Base-by-base conservation (phyloP, 139 green algal genomes). In the Trebouxia sp. region DNA sequence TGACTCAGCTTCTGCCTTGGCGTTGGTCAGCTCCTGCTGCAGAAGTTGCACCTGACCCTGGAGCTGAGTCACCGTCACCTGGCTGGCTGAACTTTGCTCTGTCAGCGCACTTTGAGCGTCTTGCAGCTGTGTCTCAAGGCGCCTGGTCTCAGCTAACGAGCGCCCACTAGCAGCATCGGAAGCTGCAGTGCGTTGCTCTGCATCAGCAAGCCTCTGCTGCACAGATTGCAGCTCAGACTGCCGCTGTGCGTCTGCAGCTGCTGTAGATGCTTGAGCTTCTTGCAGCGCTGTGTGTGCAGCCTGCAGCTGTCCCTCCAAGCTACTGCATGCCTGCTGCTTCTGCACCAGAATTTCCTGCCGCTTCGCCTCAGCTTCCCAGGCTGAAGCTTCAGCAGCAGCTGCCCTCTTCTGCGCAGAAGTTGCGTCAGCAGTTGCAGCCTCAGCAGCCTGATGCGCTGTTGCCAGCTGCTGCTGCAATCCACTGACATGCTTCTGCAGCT, bases 151-250 rank as follows among this genome's bases (percentile, higher is more conserved):
- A 15, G 9, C 62, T 28, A 15, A 72, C 12, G 43, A 17, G 14
- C 43, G 28, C 37, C 32, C 1, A 43, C 43, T 72, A 30, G 30
- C 58, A 45, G 62, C 62, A n/a, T n/a, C n/a, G n/a, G n/a, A n/a
- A n/a, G n/a, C 6, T 28, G 62, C 11, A 35, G 10, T 5, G 1
- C 6, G 20, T 26, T 45, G 35, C 62, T 24, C 62, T 72, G 62
- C 62, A 72, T 26, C 35, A n/a, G 42, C 32, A 72, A 72, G 62
- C 62, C 62, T 72, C 14, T 72, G 35, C 35, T 72, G 62, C 62
- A 72, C 32, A 26, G 62, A 26, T 15, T 72, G 15, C 0, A 43
- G n/a, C 9, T 72, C 32, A 14, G 42, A 14, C 17, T 72, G 32
- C 37, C 62, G n/a, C 62, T 72, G 62, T 30, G 9, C 62, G 20